These are phyloP conservation scores for Ballota nigra DNA, from an alignment of 257 asterid species.

Conservation along the genomic window DNA sequence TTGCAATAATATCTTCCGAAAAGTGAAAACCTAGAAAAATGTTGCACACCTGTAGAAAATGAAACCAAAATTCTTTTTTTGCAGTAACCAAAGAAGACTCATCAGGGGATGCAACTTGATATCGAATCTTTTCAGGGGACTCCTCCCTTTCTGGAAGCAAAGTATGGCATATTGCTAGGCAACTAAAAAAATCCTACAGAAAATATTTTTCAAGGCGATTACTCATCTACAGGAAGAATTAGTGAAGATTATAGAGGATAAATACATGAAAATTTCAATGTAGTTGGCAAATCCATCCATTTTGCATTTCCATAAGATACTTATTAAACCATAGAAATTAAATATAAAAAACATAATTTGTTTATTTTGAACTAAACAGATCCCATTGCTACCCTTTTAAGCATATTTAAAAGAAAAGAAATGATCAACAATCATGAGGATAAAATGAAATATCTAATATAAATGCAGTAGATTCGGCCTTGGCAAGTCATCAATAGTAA, in stretches of 20 bases:
- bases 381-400: too few species aligned
- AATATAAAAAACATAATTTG: neutral
- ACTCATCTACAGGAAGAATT: conserved; percentile 5
- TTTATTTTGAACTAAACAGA: neutral
- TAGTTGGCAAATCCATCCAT: too few species aligned
- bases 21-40: conserved; percentile 8
- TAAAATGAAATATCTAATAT: too few species aligned
- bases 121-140: conserved; percentile 82
- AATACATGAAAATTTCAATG: neutral
- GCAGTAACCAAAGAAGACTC: conserved; percentile 95
- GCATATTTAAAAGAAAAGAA: too few species aligned
- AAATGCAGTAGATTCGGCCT: too few species aligned
- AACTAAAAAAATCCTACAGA: too few species aligned
- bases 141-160: too few species aligned
- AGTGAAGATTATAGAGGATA: neutral
- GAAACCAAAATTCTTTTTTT: conserved; percentile 96
- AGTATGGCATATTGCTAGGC: too few species aligned
- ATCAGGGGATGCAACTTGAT: conserved; percentile 96
- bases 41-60: conserved; percentile 77
- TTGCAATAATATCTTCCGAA: conserved; percentile 16
- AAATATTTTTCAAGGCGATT: conserved; percentile 15
- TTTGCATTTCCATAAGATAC: too few species aligned
- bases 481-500: conserved; percentile 7
- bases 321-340: neutral
- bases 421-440: too few species aligned